Evolutionary conservation across 116 monocot species (phyloP).

Genomic region (Posidonia oceanica): DNA sequence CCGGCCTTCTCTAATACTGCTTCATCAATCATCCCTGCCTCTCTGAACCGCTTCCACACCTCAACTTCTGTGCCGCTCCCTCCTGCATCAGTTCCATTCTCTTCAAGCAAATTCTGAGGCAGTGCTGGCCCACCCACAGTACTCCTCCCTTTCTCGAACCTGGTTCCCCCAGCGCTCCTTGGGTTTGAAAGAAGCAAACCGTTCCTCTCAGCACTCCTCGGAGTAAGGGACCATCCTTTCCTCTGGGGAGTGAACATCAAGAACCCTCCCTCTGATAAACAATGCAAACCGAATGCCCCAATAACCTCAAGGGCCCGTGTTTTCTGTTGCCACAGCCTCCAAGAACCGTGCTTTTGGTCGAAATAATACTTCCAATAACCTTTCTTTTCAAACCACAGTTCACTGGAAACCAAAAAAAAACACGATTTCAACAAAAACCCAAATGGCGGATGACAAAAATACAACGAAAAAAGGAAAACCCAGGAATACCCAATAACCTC

Average conservation of each 20-base stretch:
- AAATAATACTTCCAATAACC: conserved; percentile 1
- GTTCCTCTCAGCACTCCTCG: conserved; percentile 21
- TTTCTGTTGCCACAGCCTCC: neutral
- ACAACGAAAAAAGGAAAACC: neutral
- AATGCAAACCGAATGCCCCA: neutral
- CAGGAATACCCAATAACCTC: neutral
- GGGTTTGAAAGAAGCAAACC: conserved; percentile 11
- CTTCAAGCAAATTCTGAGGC: conserved; percentile 32
- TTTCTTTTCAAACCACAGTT: neutral
- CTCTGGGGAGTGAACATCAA: conserved; percentile 89
- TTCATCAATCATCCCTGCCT: conserved; percentile 73
- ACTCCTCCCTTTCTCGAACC: conserved; percentile 38
- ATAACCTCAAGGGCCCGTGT: conserved; percentile 1
- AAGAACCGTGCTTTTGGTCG: neutral
- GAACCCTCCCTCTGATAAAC: conserved; percentile 6
- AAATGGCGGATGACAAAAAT: neutral
- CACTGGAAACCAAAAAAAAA: neutral
- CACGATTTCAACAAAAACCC: neutral
- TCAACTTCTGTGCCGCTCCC: conserved; percentile 28
- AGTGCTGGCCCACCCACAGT: conserved; percentile 31
- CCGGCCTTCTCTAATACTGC: conserved; percentile 44
- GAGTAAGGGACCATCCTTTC: conserved; percentile 48
- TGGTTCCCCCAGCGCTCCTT: conserved; percentile 10
- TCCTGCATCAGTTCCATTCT: conserved; percentile 19
- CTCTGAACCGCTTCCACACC: conserved; percentile 64